Evolutionary conservation across 2,329 filamentous ascomycete genomes (phyloP).

Genomic region (Pseudogymnoascus sp.): DNA sequence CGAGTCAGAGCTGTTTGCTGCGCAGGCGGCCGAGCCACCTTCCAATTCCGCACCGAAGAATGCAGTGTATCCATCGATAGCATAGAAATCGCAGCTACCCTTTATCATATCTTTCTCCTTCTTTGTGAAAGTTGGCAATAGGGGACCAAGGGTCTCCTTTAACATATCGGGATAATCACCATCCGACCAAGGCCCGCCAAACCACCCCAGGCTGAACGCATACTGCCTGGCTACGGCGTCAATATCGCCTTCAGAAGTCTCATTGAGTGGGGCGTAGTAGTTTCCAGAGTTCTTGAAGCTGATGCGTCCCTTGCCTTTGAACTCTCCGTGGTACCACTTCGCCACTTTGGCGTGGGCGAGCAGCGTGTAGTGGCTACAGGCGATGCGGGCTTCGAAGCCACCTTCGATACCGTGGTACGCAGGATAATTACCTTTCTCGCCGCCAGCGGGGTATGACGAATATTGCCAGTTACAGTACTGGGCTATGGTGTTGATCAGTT

Average conservation of each 20-base stretch:
- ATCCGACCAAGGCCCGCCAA: constrained; percentile 40
- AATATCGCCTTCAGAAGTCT: constrained; percentile 29
- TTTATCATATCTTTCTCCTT: constrained; percentile 36
- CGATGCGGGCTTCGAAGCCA: constrained; percentile 34
- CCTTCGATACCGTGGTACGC: constrained; percentile 36
- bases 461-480: constrained; percentile 45
- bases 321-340: constrained; percentile 40
- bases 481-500: constrained; percentile 16
- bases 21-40: constrained; percentile 34
- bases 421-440: constrained; percentile 33
- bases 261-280: constrained; percentile 33
- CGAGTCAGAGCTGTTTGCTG: constrained; percentile 33
- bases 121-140: constrained; percentile 32
- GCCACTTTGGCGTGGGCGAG: constrained; percentile 37
- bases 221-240: constrained; percentile 33
- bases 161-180: constrained; percentile 35
- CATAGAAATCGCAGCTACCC: constrained; percentile 37
- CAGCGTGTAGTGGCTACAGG: constrained; percentile 38
- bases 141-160: constrained; percentile 34
- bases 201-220: constrained; percentile 38
- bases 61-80: constrained; percentile 31
- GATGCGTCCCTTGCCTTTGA: constrained; percentile 35
- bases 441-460: constrained; percentile 35
- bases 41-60: constrained; percentile 27
- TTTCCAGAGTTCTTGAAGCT: constrained; percentile 38